Evolutionary conservation across 345 rosid genomes (phyloP).

Genomic region (Pistacia atlantica): DNA sequence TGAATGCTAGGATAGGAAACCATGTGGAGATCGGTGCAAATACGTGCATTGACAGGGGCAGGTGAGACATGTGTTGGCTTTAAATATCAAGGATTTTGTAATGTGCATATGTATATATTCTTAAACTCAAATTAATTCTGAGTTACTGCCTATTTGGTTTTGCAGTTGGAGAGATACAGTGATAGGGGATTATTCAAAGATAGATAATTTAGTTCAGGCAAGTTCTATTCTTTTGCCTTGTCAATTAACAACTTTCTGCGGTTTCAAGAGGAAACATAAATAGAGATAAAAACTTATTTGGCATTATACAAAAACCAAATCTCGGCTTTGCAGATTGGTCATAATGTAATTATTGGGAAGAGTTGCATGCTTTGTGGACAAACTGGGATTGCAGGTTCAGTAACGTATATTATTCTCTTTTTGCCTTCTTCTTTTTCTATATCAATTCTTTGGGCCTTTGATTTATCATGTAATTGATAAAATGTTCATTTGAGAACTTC

Average conservation of each 20-base stretch:
- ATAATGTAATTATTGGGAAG: slow-evolving; percentile 73
- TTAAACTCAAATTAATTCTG: slow-evolving; percentile 12
- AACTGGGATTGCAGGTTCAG: slow-evolving; percentile 90
- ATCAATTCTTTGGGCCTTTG: neutral
- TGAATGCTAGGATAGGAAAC: slow-evolving; percentile 64
- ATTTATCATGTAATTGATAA: neutral
- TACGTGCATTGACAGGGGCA: slow-evolving; percentile 88
- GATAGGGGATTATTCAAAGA: slow-evolving; percentile 73
- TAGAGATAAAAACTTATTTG: neutral
- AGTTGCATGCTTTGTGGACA: slow-evolving; percentile 88
- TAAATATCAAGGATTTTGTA: neutral
- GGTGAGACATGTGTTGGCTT: slow-evolving; percentile 40
- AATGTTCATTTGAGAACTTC: neutral
- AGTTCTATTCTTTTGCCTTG: slow-evolving; percentile 11
- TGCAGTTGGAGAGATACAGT: slow-evolving; percentile 91
- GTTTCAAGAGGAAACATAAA: neutral
- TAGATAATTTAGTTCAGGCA: slow-evolving; percentile 91
- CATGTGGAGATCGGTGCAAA: slow-evolving; percentile 89
- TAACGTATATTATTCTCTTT: slow-evolving; percentile 48
- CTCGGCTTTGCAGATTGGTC: slow-evolving; percentile 60
- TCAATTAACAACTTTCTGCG: neutral
- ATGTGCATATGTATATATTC: neutral
- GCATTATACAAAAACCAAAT: slow-evolving; percentile 6
- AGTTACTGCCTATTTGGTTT: slow-evolving; percentile 16
- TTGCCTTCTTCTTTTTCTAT: neutral